Evolutionary conservation across 345 rosid species (phyloP).

Genomic region (Gossypium mustelinum): DNA sequence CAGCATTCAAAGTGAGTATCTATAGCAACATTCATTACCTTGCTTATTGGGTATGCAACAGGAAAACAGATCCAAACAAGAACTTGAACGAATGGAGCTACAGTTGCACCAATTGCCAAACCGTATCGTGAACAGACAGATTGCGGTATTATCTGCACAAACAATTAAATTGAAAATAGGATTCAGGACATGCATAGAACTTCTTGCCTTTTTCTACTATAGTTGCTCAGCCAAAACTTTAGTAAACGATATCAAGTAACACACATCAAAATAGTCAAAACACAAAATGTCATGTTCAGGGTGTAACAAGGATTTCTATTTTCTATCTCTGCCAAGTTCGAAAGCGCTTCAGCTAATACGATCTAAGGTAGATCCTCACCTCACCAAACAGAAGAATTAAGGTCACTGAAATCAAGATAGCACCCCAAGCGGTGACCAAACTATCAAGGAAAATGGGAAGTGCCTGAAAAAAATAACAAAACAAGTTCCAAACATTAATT

Average conservation of each 20-base stretch:
- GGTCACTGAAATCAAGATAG: conserved; percentile 90
- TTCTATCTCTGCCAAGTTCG: neutral
- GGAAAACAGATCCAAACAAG: conserved; percentile 92
- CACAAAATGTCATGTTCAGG: neutral
- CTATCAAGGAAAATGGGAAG: conserved; percentile 92
- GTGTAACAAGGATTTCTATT: neutral
- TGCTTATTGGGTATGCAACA: conserved; percentile 94
- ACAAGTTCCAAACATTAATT: neutral
- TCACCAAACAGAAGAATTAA: conserved; percentile 96
- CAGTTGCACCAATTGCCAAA: conserved; percentile 83
- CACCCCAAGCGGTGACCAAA: conserved; percentile 83
- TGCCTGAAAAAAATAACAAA: conserved; percentile 43
- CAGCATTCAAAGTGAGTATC: neutral
- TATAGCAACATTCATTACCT: conserved; percentile 42
- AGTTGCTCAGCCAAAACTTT: neutral
- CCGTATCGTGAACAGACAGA: conserved; percentile 91
- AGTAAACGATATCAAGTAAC: neutral
- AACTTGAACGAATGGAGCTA: conserved; percentile 77
- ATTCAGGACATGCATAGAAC: neutral
- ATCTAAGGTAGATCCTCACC: conserved; percentile 41
- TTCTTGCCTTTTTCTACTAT: neutral
- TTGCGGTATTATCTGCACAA: conserved; percentile 83
- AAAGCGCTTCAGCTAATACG: neutral
- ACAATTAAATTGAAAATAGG: conserved; percentile 13
- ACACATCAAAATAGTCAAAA: neutral